Base-by-base conservation (phyloP, 2,329 filamentous ascomycete species). In the Cladosporium sp. region DNA sequence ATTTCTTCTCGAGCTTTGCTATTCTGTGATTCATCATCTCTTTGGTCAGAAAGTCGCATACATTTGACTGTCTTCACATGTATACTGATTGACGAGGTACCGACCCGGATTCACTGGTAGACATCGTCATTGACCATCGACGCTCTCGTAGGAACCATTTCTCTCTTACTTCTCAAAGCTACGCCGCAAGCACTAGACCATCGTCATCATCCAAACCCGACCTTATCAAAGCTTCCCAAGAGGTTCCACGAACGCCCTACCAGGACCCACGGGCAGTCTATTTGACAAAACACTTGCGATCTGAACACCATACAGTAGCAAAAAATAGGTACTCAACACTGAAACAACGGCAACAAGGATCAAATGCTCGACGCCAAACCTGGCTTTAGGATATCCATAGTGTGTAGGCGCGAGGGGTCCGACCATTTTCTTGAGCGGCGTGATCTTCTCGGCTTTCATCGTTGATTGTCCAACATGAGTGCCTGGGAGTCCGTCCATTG, bases 341-440 rank as follows among this genome's bases (percentile, higher is more conserved):
- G 47, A 20, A 12, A 47, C 2, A 17, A 59, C 19, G 3, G 38
- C 56, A 37, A 40, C 39, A 28, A 59, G 19, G 11, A 59, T 11
- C 30, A 59, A 17, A 30, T 59, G 47, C 28, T 52, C 28, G 5
- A 37, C 11, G 7, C 47, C 56, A 34, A 45, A 59, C 9, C 55
- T 34, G 9, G 28, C 56, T 12, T 38, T 52, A 3, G 37, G 14
- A 30, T 59, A 59, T 1, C 49, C 49, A 28, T 36, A 51, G 14
- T 36, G 47, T 19, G 49, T 59, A 34, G 56, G 56, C 19, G 56
- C 56, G 22, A 59, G 45, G 25, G 64, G 64, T 1, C 74, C 75
- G 7, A 76, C 70, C 72, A 77, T 76, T 65, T 79, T 79, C 66
- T 72, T 73, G 45, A 78, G 62, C 14, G 77, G 76, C 61, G 64